These are phyloP conservation scores for Tolypocladium nubicola DNA, from an alignment of 2,329 filamentous ascomycete genomes.

Conservation along the genomic window DNA sequence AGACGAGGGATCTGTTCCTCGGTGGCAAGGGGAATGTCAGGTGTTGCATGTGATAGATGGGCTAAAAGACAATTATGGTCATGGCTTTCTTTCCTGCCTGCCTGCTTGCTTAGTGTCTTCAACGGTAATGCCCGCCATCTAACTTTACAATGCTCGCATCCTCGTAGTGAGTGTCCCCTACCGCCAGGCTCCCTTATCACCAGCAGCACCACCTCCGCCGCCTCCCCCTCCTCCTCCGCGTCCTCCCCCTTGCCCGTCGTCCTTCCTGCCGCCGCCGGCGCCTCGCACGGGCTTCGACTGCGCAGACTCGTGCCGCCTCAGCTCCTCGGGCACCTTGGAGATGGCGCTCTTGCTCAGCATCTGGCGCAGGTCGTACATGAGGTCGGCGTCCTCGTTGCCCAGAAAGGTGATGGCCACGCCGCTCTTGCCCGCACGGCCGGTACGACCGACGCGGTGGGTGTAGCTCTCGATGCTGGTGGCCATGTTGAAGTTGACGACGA, in stretches of 20 bases:
- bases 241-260: conserved; percentile 9
- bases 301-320: conserved; percentile 82
- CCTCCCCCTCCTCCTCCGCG: conserved; percentile 12
- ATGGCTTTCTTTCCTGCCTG: neutral
- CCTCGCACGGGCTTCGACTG: conserved; percentile 60
- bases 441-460: conserved; percentile 93
- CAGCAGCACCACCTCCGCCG: conserved; percentile 9
- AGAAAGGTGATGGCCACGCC: conserved; percentile 95
- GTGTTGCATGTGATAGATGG: neutral
- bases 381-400: conserved; percentile 79
- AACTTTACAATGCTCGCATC: neutral
- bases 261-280: conserved; percentile 17
- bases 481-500: conserved; percentile 99
- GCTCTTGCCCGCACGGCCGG: conserved; percentile 92
- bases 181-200: conserved; percentile 9
- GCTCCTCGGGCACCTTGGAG: conserved; percentile 81
- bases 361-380: conserved; percentile 89
- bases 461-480: conserved; percentile 85
- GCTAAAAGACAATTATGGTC: neutral
- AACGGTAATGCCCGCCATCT: neutral
- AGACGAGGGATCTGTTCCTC: neutral
- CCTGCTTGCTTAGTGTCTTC: neutral
- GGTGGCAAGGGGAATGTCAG: neutral
- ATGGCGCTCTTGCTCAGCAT: conserved; percentile 89
- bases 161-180: neutral